Evolutionary conservation across 164 flowering plant species (phyloP).

Genomic region (Vitis rotundifolia): DNA sequence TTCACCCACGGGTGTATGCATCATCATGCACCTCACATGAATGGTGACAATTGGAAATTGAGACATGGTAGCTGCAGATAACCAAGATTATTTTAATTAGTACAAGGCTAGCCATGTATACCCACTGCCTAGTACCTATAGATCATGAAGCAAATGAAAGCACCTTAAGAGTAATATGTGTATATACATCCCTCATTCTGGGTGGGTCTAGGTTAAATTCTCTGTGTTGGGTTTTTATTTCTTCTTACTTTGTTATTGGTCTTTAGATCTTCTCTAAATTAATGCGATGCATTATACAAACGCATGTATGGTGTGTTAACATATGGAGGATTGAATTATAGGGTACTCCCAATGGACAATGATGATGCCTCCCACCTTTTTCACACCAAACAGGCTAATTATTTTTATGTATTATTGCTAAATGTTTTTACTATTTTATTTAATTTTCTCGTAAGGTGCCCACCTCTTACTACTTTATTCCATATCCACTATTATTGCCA

Average conservation of each 20-base stretch:
- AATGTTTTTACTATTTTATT: too few relatives aligned
- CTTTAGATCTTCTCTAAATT: too few relatives aligned
- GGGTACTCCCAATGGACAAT: neutral
- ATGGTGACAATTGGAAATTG: constrained; percentile 1
- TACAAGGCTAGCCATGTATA: neutral
- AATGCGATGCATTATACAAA: neutral
- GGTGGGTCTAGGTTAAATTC: too few relatives aligned
- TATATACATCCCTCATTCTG: neutral
- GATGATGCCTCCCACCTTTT: constrained; percentile 7
- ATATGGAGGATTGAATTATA: neutral
- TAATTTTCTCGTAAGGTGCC: too few relatives aligned
- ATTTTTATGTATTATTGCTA: too few relatives aligned
- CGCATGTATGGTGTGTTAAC: neutral
- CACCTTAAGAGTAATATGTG: neutral
- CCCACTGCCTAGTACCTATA: neutral
- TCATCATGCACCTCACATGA: neutral
- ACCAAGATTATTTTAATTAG: neutral
- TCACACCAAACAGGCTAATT: neutral
- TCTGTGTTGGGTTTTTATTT: neutral
- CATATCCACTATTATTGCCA: too few relatives aligned
- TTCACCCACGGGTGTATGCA: neutral
- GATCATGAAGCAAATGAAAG: constrained; percentile 12
- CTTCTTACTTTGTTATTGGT: neutral
- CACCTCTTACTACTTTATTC: too few relatives aligned
- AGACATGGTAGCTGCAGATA: neutral